Conservation (phyloP, 2,329 filamentous ascomycete species). For the Colletotrichum karsti region DNA sequence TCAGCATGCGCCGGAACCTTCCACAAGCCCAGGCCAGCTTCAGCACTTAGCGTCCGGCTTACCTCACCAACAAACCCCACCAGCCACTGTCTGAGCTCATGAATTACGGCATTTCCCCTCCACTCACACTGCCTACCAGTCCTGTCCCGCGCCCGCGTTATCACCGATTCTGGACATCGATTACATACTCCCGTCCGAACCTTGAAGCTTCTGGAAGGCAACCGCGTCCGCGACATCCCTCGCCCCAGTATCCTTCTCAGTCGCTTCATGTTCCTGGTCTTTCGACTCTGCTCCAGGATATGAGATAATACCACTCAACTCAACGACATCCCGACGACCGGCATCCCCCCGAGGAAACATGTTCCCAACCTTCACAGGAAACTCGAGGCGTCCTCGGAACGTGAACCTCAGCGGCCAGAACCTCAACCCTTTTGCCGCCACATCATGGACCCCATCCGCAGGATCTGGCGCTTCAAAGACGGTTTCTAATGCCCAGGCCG, state of each 20-base stretch:
- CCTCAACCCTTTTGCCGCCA: conserved; percentile 79
- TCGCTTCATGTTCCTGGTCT: neutral
- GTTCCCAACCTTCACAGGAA: conserved; percentile 94
- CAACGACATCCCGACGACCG: neutral
- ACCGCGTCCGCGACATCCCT: conserved; percentile 11
- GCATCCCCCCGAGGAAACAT: conserved; percentile 56
- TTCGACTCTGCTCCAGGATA: neutral
- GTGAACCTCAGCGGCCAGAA: conserved; percentile 92
- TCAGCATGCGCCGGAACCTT: conserved; percentile 25
- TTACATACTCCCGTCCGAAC: conserved; percentile 28
- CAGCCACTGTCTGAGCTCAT: conserved; percentile 9
- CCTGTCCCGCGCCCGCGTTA: neutral
- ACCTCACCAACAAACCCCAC: conserved; percentile 3
- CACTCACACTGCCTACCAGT: neutral
- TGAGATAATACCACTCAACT: neutral
- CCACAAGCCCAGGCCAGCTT: conserved; percentile 11
- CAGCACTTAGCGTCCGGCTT: neutral
- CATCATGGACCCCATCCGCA: conserved; percentile 63
- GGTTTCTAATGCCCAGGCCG: conserved; percentile 86
- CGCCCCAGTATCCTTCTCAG: neutral
- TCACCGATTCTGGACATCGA: conserved; percentile 2
- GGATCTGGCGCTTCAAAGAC: conserved; percentile 77
- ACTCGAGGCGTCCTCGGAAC: conserved; percentile 83
- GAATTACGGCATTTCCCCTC: conserved; percentile 18
- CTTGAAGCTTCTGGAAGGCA: conserved; percentile 29